These are phyloP conservation scores for Nicotiana tabacum DNA, from an alignment of 257 asterid genomes.

Conservation along the genomic window DNA sequence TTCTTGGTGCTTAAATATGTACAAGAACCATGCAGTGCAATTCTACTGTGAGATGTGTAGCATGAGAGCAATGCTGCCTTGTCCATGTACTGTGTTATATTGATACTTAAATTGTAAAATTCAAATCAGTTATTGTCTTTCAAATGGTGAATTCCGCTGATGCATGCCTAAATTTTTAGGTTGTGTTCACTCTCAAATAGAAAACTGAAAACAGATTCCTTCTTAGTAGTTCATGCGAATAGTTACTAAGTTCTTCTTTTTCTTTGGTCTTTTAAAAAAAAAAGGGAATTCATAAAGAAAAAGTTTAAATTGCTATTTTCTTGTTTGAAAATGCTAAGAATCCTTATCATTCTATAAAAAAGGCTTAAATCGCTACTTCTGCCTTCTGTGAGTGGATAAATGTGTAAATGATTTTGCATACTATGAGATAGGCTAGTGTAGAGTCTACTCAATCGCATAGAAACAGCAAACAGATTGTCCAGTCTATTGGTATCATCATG, in stretches of 20 bases:
- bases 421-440: neutral
- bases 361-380: neutral
- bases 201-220: neutral
- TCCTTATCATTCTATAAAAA: neutral
- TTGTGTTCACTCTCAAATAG: neutral
- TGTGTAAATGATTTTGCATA: neutral
- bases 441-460: neutral
- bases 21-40: neutral
- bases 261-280: neutral
- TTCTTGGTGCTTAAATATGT: neutral
- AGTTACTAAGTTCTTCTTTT: neutral
- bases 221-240: neutral
- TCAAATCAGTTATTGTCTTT: neutral
- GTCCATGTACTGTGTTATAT: neutral
- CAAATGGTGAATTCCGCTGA: neutral
- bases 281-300: neutral
- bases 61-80: neutral
- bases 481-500: neutral
- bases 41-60: neutral
- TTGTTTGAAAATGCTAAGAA: neutral
- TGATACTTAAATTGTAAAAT: neutral
- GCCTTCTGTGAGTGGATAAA: slow-evolving; percentile 3
- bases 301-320: neutral
- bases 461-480: neutral
- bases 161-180: neutral